These are phyloP conservation scores for Schwanniomyces pseudopolymorphus DNA, from an alignment of 805 yeast species.

Conservation along the genomic window DNA sequence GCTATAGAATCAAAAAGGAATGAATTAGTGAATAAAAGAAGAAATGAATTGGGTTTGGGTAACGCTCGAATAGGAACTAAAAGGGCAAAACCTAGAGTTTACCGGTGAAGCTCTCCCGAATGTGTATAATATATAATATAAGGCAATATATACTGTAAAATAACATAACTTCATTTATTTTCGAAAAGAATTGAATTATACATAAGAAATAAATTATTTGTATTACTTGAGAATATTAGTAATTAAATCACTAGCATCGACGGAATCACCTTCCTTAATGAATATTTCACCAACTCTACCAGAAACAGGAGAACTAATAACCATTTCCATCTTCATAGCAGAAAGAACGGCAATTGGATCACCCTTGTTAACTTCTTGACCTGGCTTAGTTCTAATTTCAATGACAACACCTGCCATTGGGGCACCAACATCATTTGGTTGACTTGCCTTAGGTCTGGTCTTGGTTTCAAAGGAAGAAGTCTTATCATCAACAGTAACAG, in stretches of 20 bases:
- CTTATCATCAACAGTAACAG: slow-evolving; percentile 88
- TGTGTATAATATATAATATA: neutral
- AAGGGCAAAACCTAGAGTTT: neutral
- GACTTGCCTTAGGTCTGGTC: slow-evolving; percentile 88
- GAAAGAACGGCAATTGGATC: slow-evolving; percentile 90
- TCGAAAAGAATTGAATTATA: neutral
- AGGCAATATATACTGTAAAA: neutral
- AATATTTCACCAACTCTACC: slow-evolving; percentile 79
- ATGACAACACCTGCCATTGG: slow-evolving; percentile 99
- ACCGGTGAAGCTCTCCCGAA: neutral
- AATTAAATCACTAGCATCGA: slow-evolving; percentile 90
- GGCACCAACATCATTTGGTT: slow-evolving; percentile 92
- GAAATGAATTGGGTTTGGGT: slow-evolving; percentile 24
- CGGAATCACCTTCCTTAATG: slow-evolving; percentile 90
- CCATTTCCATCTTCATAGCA: slow-evolving; percentile 99
- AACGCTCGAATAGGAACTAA: slow-evolving; percentile 1
- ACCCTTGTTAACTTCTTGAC: slow-evolving; percentile 91
- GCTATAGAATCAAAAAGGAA: slow-evolving; percentile 7
- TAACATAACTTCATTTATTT: neutral
- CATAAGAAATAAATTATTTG: neutral
- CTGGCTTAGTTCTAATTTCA: slow-evolving; percentile 88
- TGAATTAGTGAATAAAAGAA: slow-evolving; percentile 15
- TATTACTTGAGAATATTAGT: slow-evolving; percentile 30
- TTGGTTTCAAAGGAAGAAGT: slow-evolving; percentile 81
- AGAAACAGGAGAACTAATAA: slow-evolving; percentile 84